phyloP scores from a whole-genome alignment of 2,329 filamentous ascomycete genomes.

The Neopestalotiopsis sp. region DNA sequence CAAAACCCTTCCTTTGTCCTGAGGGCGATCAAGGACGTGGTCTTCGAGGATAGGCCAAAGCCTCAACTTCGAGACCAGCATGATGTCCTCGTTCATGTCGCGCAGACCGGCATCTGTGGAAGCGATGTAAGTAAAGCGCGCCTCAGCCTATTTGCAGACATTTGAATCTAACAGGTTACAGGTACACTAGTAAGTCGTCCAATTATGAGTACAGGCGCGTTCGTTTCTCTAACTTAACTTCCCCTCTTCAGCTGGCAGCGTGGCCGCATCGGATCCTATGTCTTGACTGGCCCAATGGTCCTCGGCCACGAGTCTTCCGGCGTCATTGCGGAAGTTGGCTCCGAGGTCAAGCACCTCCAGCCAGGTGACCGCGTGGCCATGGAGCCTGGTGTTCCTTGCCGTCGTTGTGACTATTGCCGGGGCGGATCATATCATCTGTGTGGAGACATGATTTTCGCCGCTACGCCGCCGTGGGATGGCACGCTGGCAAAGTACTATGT shows the following conservation, averaged over 20 bases:
- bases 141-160: background rate
- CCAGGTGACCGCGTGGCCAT: background rate
- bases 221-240: background rate
- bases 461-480: background rate
- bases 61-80: conserved; percentile 39
- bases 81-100: conserved; percentile 49
- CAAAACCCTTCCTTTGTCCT: conserved; percentile 47
- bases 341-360: background rate
- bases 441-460: background rate
- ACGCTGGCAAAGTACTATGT: conserved; percentile 1
- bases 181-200: background rate
- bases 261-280: background rate
- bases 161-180: background rate
- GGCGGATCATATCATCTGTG: background rate
- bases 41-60: conserved; percentile 41
- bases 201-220: background rate
- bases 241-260: background rate
- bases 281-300: background rate
- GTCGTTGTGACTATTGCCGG: background rate
- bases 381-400: background rate
- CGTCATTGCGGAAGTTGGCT: background rate
- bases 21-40: conserved; percentile 41
- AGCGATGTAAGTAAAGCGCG: conserved; percentile 36
- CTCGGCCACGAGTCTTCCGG: background rate
- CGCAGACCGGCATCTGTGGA: conserved; percentile 49